These are phyloP conservation scores for Aristolochia californica DNA, from an alignment of 164 flowering plant species.

Conservation along the genomic window DNA sequence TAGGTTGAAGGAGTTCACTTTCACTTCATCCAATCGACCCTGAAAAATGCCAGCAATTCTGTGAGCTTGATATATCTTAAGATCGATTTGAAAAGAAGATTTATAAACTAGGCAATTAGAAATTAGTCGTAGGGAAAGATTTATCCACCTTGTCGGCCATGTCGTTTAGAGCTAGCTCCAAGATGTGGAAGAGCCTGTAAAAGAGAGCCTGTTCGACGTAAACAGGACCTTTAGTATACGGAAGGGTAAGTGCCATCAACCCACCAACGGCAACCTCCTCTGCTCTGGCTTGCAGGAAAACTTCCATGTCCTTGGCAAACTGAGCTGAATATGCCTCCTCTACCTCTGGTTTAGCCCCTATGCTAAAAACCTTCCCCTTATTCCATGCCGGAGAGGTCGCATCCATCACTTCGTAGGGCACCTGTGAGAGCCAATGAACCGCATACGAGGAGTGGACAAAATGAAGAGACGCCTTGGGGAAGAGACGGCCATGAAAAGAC, in stretches of 20 bases:
- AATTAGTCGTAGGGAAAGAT: background rate
- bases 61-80: no score
- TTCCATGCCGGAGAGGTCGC: constrained; percentile 19
- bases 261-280: constrained; percentile 21
- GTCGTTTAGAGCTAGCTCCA: background rate
- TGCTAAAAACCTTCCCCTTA: constrained; percentile 17
- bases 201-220: no score
- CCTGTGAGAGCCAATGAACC: constrained; percentile 15
- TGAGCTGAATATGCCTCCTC: constrained; percentile 12
- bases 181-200: no score
- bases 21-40: constrained; percentile 11
- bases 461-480: constrained; percentile 15
- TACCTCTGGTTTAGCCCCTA: constrained; percentile 11
- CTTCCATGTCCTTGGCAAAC: constrained; percentile 11
- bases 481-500: constrained; percentile 20
- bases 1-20: constrained; percentile 16
- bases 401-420: constrained; percentile 14
- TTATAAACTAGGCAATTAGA: no score
- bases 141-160: background rate
- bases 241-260: constrained; percentile 9
- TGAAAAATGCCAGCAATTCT: background rate
- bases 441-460: constrained; percentile 13
- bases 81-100: no score
- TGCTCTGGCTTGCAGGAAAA: constrained; percentile 11
- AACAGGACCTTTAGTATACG: no score